These are phyloP conservation scores for Chaetomium sp. DNA, from an alignment of 2,329 filamentous ascomycete genomes.

Conservation along the genomic window DNA sequence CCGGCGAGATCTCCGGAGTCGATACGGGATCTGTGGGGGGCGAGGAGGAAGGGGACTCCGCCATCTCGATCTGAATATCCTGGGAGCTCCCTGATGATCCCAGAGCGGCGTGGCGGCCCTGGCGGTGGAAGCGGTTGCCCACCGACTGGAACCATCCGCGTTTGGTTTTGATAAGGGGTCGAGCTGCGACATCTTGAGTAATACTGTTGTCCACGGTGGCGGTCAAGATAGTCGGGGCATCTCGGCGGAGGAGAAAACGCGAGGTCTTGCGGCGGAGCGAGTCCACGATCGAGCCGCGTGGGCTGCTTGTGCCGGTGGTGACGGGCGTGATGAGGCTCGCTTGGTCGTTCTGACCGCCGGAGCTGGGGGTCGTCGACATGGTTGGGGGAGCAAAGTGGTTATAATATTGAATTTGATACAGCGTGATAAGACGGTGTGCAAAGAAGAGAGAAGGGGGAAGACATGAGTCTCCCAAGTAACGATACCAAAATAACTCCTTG, in stretches of 20 bases:
- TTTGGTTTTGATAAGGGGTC: background rate
- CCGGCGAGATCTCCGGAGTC: background rate
- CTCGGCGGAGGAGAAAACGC: slow-evolving; percentile 1
- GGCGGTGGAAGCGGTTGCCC: slow-evolving; percentile 1
- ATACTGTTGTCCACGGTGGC: background rate
- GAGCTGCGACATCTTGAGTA: background rate
- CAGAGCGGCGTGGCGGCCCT: background rate
- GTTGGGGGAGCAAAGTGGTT: background rate
- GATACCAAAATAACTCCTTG: background rate
- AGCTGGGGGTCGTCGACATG: background rate
- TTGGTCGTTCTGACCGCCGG: background rate
- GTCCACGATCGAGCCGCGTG: background rate
- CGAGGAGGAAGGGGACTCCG: background rate
- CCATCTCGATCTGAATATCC: background rate
- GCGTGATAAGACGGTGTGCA: background rate
- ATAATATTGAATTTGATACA: background rate
- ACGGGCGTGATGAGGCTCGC: background rate
- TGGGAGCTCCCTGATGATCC: slow-evolving; percentile 1
- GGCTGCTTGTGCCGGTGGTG: background rate
- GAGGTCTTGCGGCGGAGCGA: slow-evolving; percentile 8
- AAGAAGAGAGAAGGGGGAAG: background rate
- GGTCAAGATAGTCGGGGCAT: background rate
- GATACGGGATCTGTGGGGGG: background rate
- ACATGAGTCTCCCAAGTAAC: background rate
- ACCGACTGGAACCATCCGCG: slow-evolving; percentile 6